Evolutionary conservation across 768 basidiomycete genomes (phyloP).

Genomic region (Termitomyces heimii): DNA sequence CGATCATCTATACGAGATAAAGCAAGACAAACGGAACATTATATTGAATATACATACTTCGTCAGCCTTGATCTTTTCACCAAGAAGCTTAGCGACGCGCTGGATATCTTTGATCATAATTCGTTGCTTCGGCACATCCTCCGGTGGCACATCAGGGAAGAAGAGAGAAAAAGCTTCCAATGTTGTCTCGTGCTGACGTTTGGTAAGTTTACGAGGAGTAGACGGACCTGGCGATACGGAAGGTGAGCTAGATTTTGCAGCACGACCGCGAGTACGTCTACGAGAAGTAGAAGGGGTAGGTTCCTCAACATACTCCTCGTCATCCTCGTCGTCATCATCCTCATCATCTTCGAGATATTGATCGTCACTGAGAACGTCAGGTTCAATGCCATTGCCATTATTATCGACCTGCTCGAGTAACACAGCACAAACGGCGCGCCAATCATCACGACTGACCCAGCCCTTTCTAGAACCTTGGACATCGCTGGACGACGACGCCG

Average conservation of each 20-base stretch:
- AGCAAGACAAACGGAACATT: background rate
- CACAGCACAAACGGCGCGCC: slow-evolving; percentile 76
- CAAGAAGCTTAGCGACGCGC: slow-evolving; percentile 52
- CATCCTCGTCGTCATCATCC: slow-evolving; percentile 15
- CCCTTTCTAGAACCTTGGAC: slow-evolving; percentile 16
- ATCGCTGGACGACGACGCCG: slow-evolving; percentile 17
- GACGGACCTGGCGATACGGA: slow-evolving; percentile 3
- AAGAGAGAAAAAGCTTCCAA: slow-evolving; percentile 65
- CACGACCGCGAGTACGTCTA: slow-evolving; percentile 9
- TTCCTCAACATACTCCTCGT: slow-evolving; percentile 27
- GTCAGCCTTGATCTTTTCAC: slow-evolving; percentile 68
- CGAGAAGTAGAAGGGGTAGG: slow-evolving; percentile 13
- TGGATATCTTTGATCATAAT: slow-evolving; percentile 67
- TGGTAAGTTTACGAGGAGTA: slow-evolving; percentile 29
- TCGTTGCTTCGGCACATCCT: slow-evolving; percentile 42
- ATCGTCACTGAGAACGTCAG: slow-evolving; percentile 13
- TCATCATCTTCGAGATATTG: slow-evolving; percentile 12
- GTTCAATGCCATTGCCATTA: slow-evolving; percentile 14
- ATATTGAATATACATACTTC: slow-evolving; percentile 42
- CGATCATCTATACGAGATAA: slow-evolving; percentile 46
- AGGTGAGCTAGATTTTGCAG: slow-evolving; percentile 4
- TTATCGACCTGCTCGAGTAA: slow-evolving; percentile 45
- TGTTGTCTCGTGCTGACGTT: slow-evolving; percentile 47
- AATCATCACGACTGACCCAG: slow-evolving; percentile 60
- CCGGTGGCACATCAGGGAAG: slow-evolving; percentile 51